A percentile compares a stretch with the other conserved stretches of the same genome.
Conservation (phyloP, 2,329 filamentous ascomycete genomes). For the Botrytis tulipae region DNA sequence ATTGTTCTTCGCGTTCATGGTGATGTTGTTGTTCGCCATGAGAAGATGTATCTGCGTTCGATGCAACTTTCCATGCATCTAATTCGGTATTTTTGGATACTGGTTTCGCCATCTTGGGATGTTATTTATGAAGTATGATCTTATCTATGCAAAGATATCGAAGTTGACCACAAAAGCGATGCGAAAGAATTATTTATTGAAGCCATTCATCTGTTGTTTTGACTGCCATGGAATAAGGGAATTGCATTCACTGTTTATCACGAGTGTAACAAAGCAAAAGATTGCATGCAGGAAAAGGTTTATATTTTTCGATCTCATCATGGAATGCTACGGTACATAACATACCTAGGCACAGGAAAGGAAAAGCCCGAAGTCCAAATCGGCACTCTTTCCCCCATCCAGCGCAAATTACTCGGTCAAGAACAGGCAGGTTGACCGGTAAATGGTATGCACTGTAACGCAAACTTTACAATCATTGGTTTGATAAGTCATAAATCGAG, state of each 20-base stretch:
- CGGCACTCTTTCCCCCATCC: not conserved
- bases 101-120: not conserved
- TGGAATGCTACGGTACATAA: not conserved
- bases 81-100: not conserved
- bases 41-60: not conserved
- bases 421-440: no score
- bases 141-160: not conserved
- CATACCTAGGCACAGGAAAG: not conserved
- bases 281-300: not conserved
- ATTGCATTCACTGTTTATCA: not conserved
- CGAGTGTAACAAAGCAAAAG: not conserved
- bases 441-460: not conserved
- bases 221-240: accelerated
- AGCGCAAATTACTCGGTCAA: not conserved
- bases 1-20: not conserved
- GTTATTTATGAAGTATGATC: not conserved
- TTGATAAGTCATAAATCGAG: not conserved
- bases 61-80: not conserved
- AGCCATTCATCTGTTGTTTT: not conserved
- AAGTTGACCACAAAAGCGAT: not conserved
- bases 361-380: not conserved
- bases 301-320: not conserved
- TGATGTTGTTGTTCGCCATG: not conserved
- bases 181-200: accelerated
- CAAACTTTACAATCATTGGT: not conserved